These are phyloP conservation scores for Wilcoxina mikolae DNA, from an alignment of 495 filamentous ascomycete genomes.

Conservation along the genomic window DNA sequence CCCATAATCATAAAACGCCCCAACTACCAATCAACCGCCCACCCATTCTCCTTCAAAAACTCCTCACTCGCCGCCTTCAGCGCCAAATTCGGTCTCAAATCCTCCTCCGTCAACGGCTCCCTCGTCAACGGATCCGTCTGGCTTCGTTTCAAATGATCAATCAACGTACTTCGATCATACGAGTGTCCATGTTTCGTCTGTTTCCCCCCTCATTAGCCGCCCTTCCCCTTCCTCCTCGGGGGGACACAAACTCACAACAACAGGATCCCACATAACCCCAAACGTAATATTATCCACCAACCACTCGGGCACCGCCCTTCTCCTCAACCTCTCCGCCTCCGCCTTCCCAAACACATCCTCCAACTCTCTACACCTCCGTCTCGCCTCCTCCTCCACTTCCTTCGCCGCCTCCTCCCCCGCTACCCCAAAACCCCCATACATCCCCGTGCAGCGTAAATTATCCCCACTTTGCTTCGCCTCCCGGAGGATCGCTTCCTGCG, in stretches of 20 bases:
- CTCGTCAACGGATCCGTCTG: conserved; percentile 72
- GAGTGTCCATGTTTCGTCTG: conserved; percentile 69
- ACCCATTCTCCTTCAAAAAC: conserved; percentile 76
- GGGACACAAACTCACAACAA: conserved; percentile 41
- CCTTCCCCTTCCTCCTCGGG: not conserved
- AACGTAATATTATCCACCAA: conserved; percentile 83
- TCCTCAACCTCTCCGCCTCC: conserved; percentile 36
- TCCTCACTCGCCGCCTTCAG: conserved; percentile 72
- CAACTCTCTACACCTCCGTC: conserved; percentile 36
- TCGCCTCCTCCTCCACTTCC: conserved; percentile 35
- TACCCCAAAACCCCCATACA: too few relatives aligned
- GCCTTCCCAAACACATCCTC: conserved; percentile 48
- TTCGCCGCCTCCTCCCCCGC: too few relatives aligned
- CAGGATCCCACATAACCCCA: conserved; percentile 82
- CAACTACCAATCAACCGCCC: conserved; percentile 84
- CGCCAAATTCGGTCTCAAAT: conserved; percentile 71
- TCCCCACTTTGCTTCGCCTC: not conserved
- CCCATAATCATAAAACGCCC: too few relatives aligned
- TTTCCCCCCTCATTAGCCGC: not conserved
- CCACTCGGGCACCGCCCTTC: conserved; percentile 67
- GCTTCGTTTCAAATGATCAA: conserved; percentile 65
- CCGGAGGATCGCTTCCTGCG: conserved; percentile 30
- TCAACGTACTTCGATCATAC: conserved; percentile 77
- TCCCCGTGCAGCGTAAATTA: not conserved
- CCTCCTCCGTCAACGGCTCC: conserved; percentile 49